Base-by-base conservation (phyloP, 208 protist genomes). In the Wallacemonas rigidus region DNA sequence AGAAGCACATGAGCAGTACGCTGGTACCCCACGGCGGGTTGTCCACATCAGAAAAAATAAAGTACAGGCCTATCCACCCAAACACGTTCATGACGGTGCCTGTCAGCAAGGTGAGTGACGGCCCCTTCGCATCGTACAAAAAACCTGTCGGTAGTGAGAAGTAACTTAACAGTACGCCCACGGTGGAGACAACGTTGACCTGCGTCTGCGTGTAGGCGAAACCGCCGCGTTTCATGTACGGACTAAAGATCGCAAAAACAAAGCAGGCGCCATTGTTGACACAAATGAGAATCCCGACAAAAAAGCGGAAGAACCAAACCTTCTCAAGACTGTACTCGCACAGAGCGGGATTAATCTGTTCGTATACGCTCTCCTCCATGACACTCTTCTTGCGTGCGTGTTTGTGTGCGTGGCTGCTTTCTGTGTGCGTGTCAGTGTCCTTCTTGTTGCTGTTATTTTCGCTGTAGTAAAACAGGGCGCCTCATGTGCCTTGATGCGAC, bases 231-330 rank as follows among this genome's bases (percentile, higher is more conserved):
- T 92, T 89, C 79, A 95, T 83, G 74, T 74, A 88, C 0, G 85
- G 85, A 48, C 81, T 92, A 74, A 93, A 90, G 64, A 95, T 83
- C 53, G 77, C 84, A 63, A 93, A 95, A 50, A 79, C 86, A 67
- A 95, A 95, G 69, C 86, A 92, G 4, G 90, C 87, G 39, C 87
- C 86, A 68, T 95, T 95, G 76, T 88, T 90, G 3, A 93, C 69
- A 64, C 86, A 89, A 35, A 95, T 79, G 26, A 93, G 73, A 63
- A 95, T 89, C 70, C 86, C 82, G 4, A 95, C 72, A 73, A 87
- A 93, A 64, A 95, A 91, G 63, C 91, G 87, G 17, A 85, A 68
- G 74, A 95, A 92, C 88, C 86, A 93, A 51, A 77, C 70, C 54
- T 82, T 83, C 63, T 95, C 90, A 9, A 86, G 45, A 0, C 72